Conservation (phyloP, 306 rosid species). For the Corylus heterophylla region DNA sequence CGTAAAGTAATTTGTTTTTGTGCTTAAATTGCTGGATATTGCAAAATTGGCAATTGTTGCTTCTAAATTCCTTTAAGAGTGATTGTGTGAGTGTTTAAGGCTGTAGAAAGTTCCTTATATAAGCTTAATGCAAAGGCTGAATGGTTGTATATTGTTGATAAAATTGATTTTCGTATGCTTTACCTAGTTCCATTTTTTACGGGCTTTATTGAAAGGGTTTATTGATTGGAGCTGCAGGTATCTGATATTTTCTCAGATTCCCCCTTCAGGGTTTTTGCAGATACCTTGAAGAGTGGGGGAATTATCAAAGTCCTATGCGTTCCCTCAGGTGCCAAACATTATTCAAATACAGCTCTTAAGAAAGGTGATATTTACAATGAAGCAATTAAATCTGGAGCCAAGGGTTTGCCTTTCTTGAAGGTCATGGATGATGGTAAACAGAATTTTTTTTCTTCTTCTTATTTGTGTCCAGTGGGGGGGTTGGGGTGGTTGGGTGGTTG, state of each 20-base stretch:
- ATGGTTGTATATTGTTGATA: not conserved
- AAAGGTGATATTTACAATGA: conserved; percentile 79
- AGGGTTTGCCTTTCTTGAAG: conserved; percentile 70
- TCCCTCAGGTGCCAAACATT: conserved; percentile 73
- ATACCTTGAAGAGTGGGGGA: conserved; percentile 73
- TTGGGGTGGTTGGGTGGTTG: too few relatives aligned
- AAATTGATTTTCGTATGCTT: conserved; percentile 15
- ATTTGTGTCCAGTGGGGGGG: not conserved
- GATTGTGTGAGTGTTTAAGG: not conserved
- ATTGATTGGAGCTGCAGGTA: conserved; percentile 56
- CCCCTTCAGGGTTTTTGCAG: conserved; percentile 79
- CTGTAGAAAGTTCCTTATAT: not conserved
- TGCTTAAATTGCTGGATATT: not conserved
- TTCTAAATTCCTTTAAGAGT: not conserved
- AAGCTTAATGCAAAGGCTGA: not conserved
- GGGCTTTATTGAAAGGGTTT: not conserved
- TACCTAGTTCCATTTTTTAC: not conserved
- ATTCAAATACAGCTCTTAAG: conserved; percentile 88
- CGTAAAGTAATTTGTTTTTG: not conserved
- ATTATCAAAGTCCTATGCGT: conserved; percentile 74
- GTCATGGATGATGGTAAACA: conserved; percentile 67
- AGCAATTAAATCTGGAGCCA: conserved; percentile 83
- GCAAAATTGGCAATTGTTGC: not conserved
- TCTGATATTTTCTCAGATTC: conserved; percentile 77
- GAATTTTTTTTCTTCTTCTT: not conserved